These are phyloP conservation scores for Pseudogymnoascus sp. DNA, from an alignment of 2,329 filamentous ascomycete genomes.

Conservation along the genomic window DNA sequence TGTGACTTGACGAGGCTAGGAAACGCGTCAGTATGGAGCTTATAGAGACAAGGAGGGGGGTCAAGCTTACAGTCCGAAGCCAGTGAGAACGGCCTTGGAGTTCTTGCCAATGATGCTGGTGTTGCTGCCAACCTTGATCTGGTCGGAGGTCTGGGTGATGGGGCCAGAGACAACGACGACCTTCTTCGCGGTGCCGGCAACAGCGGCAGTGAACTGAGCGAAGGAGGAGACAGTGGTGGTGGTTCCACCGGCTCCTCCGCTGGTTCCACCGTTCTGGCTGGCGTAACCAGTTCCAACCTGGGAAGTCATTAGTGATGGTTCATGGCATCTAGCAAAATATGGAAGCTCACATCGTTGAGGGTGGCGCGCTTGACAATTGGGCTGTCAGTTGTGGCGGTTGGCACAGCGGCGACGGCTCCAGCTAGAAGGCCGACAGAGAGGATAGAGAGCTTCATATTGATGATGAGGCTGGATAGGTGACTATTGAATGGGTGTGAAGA, in stretches of 20 bases:
- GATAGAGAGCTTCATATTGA: conserved; percentile 41
- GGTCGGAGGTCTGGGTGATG: conserved; percentile 33
- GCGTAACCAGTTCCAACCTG: conserved; percentile 34
- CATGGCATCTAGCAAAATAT: not conserved
- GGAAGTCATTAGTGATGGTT: not conserved
- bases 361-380: conserved; percentile 39
- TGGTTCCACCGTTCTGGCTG: conserved; percentile 42
- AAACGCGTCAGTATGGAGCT: conserved; percentile 34
- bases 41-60: too few relatives aligned
- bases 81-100: conserved; percentile 21
- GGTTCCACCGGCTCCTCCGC: conserved; percentile 44
- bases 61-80: conserved; percentile 24
- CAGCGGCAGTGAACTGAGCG: conserved; percentile 40
- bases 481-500: not conserved
- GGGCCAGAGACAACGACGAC: conserved; percentile 39
- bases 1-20: conserved; percentile 43
- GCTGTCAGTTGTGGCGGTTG: conserved; percentile 38
- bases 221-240: conserved; percentile 46
- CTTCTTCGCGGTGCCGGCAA: conserved; percentile 35
- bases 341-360: conserved; percentile 17
- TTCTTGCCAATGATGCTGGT: conserved; percentile 41
- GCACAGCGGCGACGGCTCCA: conserved; percentile 37
- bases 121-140: conserved; percentile 40
- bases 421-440: conserved; percentile 41
- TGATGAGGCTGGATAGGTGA: conserved; percentile 10